Base-by-base conservation (phyloP, 1,139 yeast species). In the Yamadazyma triangularis region DNA sequence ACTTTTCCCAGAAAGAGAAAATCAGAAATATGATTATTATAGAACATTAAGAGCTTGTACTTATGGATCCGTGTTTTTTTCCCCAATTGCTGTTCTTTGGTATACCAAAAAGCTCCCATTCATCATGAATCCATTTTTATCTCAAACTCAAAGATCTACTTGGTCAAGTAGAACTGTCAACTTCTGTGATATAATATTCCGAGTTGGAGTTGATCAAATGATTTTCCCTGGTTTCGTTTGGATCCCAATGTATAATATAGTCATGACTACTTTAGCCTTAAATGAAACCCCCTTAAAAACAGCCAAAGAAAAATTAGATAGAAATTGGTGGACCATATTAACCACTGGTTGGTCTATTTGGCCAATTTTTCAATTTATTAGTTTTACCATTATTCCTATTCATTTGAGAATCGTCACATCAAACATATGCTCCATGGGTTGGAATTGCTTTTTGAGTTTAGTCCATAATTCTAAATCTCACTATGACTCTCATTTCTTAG, bases 1-100 rank as follows among this genome's bases (percentile, higher is more conserved):
- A 1, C 45, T 70, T 8, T 78, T 78, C 48, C 73, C 77, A 3
- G 63, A 57, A 29, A 47, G 47, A 15, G 55, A 51, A 9, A 47
- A 45, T 10, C 34, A 34, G 23, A 24, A 18, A 27, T 33, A 42
- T 31, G 38, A 38, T 30, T 34, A 31, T 25, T 32, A 28, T 9
- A 60, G 96, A 34, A 79, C 88, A 0, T 37, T 68, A 3, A 61
- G 95, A 34, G 86, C 94, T 4, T 64, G 75, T 35, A 45, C 74
- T 6, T 88, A 86, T 50, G 96, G 96, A 1, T 72, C 85, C 0
- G 45, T 74, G n/a, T 63, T 87, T 29, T 87, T 87, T 51, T 80
- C 91, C 0, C 89, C 94, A 10, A 58, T 85, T 25, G 86, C 86
- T 14, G 79, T 76, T 33, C 62, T 64, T 34, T 83, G 93, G 85